A percentile compares a stretch with the other conserved stretches of the same genome.
Conservation (phyloP, 2,329 filamentous ascomycete species). For the Chaetomiaceae sp. region DNA sequence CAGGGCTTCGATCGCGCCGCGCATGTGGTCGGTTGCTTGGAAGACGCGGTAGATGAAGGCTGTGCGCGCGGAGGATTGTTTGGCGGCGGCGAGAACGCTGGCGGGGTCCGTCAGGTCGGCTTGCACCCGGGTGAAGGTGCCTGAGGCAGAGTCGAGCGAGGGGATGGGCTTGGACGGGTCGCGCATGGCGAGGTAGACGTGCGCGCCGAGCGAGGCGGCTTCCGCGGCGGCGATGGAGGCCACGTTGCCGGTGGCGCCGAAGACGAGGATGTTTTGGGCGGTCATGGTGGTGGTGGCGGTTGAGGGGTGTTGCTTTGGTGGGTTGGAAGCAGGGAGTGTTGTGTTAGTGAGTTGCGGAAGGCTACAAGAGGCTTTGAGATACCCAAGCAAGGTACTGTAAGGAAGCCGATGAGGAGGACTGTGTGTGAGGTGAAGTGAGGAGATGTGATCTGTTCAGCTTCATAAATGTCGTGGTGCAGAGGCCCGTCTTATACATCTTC, state of each 20-base stretch:
- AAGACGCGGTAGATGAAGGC: constrained; percentile 43
- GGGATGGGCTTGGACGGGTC: constrained; percentile 38
- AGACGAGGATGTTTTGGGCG: constrained; percentile 35
- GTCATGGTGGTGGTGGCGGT: constrained; percentile 3
- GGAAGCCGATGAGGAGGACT: no score
- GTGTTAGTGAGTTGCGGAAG: no score
- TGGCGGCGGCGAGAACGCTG: constrained; percentile 34
- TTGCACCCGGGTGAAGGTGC: constrained; percentile 17
- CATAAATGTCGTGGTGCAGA: no score
- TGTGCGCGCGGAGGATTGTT: no score
- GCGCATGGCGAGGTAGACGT: constrained; percentile 43
- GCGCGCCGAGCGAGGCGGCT: constrained; percentile 35
- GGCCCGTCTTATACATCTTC: no score
- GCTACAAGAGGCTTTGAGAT: no score
- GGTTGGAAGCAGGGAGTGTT: neutral
- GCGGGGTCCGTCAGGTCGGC: constrained; percentile 33
- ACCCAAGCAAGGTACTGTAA: no score
- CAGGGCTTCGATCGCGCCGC: constrained; percentile 35
- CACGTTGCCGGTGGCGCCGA: constrained; percentile 43
- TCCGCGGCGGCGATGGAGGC: constrained; percentile 35
- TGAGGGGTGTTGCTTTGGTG: neutral
- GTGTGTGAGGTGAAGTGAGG: no score
- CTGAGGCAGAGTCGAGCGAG: constrained; percentile 1
- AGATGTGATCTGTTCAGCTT: no score
- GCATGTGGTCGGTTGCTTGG: constrained; percentile 34